phyloP scores from a whole-genome alignment of 2,329 filamentous ascomycete species.

The Diaporthe citri region DNA sequence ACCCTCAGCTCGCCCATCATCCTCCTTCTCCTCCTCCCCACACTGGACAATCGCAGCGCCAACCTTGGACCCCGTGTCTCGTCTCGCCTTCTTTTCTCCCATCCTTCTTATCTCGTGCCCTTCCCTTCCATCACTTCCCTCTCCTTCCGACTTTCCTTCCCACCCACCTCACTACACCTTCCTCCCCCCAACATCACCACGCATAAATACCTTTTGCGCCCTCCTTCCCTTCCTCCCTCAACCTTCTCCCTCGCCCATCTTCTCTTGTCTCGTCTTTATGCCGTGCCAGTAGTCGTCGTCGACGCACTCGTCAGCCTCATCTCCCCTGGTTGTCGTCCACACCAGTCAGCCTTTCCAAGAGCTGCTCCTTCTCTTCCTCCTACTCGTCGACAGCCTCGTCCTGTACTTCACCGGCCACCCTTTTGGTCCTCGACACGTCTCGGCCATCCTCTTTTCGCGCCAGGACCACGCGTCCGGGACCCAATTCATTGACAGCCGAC shows the following conservation, averaged over 20 bases:
- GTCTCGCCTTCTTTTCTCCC: constrained; percentile 40
- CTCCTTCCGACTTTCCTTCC: constrained; percentile 48
- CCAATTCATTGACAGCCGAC: constrained; percentile 32
- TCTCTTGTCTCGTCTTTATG: constrained; percentile 26
- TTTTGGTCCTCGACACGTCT: constrained; percentile 14
- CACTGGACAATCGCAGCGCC: constrained; percentile 41
- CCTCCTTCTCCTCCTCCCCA: constrained; percentile 32
- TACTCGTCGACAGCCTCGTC: constrained; percentile 29
- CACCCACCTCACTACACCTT: constrained; percentile 45
- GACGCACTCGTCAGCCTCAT: constrained; percentile 33
- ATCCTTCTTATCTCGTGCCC: constrained; percentile 43
- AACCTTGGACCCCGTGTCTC: constrained; percentile 39
- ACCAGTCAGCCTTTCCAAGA: constrained; percentile 1
- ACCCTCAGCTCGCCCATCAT: constrained; percentile 26
- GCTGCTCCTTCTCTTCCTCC: constrained; percentile 1
- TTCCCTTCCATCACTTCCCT: constrained; percentile 44
- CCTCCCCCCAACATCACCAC: constrained; percentile 35
- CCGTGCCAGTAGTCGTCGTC: constrained; percentile 31
- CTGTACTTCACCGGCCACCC: constrained; percentile 3
- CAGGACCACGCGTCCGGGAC: constrained; percentile 28
- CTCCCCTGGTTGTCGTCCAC: constrained; percentile 38
- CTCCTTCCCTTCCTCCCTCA: constrained; percentile 38
- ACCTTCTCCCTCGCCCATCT: constrained; percentile 32
- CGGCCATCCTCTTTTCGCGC: constrained; percentile 40
- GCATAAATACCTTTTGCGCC: constrained; percentile 40